Conservation (phyloP, 768 basidiomycete species). For the Suillus placidus region DNA sequence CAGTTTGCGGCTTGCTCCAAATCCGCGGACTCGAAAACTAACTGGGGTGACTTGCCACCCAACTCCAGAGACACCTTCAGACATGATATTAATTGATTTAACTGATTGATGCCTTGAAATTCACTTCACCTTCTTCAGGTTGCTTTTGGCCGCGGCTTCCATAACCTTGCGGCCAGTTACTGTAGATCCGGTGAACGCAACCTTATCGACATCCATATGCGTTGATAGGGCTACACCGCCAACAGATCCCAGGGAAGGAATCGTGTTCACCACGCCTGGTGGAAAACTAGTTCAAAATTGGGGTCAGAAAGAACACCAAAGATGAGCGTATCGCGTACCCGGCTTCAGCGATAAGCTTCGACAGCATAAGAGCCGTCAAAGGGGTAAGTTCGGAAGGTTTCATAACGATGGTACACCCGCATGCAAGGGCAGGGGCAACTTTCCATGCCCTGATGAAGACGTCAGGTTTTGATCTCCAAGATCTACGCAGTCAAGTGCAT, state of each 20-base stretch:
- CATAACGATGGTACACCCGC: constrained; percentile 93
- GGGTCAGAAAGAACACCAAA: not conserved
- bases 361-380: constrained; percentile 80
- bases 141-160: constrained; percentile 90
- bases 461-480: constrained; percentile 8
- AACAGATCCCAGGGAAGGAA: constrained; percentile 78
- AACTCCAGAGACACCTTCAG: constrained; percentile 85
- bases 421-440: constrained; percentile 88
- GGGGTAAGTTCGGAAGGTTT: constrained; percentile 91
- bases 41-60: constrained; percentile 88
- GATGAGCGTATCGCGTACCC: constrained; percentile 51
- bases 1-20: constrained; percentile 84
- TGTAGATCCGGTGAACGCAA: constrained; percentile 95
- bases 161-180: constrained; percentile 87
- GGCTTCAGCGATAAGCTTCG: constrained; percentile 79
- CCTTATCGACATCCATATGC: constrained; percentile 88
- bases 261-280: constrained; percentile 86
- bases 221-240: constrained; percentile 85
- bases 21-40: constrained; percentile 91
- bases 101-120: not conserved
- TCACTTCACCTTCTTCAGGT: constrained; percentile 79
- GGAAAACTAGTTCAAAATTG: constrained; percentile 62
- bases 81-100: constrained; percentile 13
- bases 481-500: constrained; percentile 8
- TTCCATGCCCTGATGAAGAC: constrained; percentile 73